phyloP scores from a whole-genome alignment of 208 protist species.

The Eutreptiella sp. region DNA sequence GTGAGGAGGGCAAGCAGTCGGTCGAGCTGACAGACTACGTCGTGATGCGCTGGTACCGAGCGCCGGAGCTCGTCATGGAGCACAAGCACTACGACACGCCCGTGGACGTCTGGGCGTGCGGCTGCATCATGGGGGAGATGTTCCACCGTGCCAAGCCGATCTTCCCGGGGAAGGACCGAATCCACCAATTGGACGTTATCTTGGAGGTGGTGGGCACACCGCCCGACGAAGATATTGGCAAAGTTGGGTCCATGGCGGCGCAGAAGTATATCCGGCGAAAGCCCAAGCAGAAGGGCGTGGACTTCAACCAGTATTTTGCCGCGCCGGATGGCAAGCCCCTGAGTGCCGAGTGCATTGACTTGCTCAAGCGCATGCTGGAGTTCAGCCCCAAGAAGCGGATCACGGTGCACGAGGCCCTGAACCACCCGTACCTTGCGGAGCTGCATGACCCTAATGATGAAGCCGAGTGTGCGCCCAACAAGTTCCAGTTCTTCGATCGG shows the following conservation, averaged over 20 bases:
- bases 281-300: constrained; percentile 32
- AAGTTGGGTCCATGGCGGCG: constrained; percentile 62
- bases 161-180: constrained; percentile 74
- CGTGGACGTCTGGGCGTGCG: constrained; percentile 82
- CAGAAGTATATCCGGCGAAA: constrained; percentile 79
- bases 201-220: constrained; percentile 83
- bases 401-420: constrained; percentile 76
- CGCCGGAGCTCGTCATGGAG: constrained; percentile 84
- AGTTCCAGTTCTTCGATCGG: no score
- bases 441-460: constrained; percentile 75
- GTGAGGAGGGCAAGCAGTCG: constrained; percentile 70
- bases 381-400: constrained; percentile 83
- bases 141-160: constrained; percentile 64
- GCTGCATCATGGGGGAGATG: constrained; percentile 77
- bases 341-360: constrained; percentile 66
- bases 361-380: constrained; percentile 78
- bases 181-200: constrained; percentile 81
- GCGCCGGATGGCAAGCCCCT: constrained; percentile 45
- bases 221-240: constrained; percentile 62
- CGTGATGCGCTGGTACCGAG: constrained; percentile 88
- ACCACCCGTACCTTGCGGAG: constrained; percentile 66
- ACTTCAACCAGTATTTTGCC: constrained; percentile 67
- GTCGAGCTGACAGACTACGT: constrained; percentile 88
- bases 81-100: constrained; percentile 72
- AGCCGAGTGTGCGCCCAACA: no score